These are phyloP conservation scores for Hyparrhenia diplandra DNA, from an alignment of 176 grass and related monocot species.

Conservation along the genomic window DNA sequence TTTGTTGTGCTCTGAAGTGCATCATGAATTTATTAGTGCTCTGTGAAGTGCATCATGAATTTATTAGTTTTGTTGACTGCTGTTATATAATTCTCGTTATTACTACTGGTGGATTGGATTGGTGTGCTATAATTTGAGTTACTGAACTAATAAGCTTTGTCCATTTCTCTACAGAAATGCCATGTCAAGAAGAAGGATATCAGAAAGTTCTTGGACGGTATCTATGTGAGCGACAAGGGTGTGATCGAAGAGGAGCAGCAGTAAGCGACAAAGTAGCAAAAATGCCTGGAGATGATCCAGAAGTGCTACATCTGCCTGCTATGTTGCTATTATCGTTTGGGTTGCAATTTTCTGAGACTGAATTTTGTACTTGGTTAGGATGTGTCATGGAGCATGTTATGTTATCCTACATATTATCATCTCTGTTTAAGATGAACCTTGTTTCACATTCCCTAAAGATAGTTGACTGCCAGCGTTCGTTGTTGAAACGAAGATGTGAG, in stretches of 20 bases:
- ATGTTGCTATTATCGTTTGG: constrained; percentile 11
- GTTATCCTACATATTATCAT: constrained; percentile 11
- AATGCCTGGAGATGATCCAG: neutral
- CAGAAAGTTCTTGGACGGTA: constrained; percentile 83
- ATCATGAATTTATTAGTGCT: neutral
- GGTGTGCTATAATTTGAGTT: neutral
- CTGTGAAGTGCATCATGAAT: neutral
- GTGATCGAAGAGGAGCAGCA: constrained; percentile 53
- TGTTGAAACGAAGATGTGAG: neutral
- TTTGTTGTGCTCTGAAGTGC: neutral
- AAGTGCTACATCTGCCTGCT: neutral
- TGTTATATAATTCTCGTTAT: neutral
- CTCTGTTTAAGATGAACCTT: neutral
- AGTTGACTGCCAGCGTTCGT: neutral
- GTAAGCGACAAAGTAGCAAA: constrained; percentile 8
- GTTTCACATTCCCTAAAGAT: constrained; percentile 10
- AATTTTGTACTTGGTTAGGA: constrained; percentile 42
- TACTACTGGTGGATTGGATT: neutral
- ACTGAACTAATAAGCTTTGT: neutral
- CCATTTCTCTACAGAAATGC: constrained; percentile 51
- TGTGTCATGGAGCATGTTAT: constrained; percentile 23
- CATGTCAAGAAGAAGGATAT: constrained; percentile 95
- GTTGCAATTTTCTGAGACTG: constrained; percentile 28
- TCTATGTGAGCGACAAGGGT: constrained; percentile 75
- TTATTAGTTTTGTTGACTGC: neutral